Evolutionary conservation across 768 basidiomycete genomes (phyloP), one percentile per base, ranked within the genome.

Genomic region (Psilocybe tampanensis): DNA sequence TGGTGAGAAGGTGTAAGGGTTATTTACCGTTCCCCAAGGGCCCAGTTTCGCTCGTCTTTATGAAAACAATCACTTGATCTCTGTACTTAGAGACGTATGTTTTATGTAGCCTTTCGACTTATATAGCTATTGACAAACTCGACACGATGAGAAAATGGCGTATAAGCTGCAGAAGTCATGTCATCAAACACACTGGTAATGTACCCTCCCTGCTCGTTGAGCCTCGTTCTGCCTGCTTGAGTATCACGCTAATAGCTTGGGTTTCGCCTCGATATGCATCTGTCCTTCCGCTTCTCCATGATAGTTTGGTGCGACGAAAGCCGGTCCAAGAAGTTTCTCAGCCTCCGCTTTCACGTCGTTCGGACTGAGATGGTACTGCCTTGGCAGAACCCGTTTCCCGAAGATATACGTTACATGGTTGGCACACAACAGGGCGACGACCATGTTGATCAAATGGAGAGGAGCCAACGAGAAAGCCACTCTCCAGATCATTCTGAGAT

Each of bases 391-490:
- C 0, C 88, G 86, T 66, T 83, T 85, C 44, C 88, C 87, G 66
- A 89, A 89, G 50, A 71, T 76, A 26, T 73, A 73, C 36, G 75
- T 82, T 26, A 90, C 80, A 58, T 90, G 88, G 68, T 89, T 90
- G 34, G 86, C 78, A 60, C 86, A 88, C n/a, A 90, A 67, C 41
- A 90, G 65, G 3, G 84, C 79, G 2, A 83, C 71, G 34, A 83
- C 59, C 54, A 89, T 83, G 66, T 86, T 86, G 50, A 79, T 42
- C 44, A 90, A 58, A 64, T 90, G 86, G 44, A 89, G 55, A 19
- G 83, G 81, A 11, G 84, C 82, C 51, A 86, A 65, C 9, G 77
- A 70, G 67, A 90, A 89, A 17, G 80, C 80, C 1, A 76, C 68
- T 19, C 70, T 66, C 76, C 85, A 85, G 17, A 86, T 71, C 21